Evolutionary conservation across 495 filamentous ascomycete species (phyloP), one percentile per base, ranked within the genome.

Genomic region (Hypoxylon rickii): DNA sequence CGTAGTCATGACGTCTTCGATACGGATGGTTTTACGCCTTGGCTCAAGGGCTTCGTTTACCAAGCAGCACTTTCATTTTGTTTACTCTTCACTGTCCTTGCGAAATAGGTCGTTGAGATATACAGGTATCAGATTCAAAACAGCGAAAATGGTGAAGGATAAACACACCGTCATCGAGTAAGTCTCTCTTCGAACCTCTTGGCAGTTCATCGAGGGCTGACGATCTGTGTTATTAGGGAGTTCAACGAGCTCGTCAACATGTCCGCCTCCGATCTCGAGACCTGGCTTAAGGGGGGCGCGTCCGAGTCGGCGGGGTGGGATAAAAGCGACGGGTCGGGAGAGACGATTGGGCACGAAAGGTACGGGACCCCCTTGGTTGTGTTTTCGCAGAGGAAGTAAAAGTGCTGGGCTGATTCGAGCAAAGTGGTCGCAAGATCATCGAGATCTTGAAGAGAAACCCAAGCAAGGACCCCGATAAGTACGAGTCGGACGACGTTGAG

Each of bases 221-320:
- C 44, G 19, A 37, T 42, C 4, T 20, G 1, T 8, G 15, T 19
- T n/a, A 12, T 11, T 11, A 86, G 82, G 38, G 83, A 88, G 67
- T 89, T 87, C 72, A 87, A 87, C 57, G 75, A 81, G 21, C 73
- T 87, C 42, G 83, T 88, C 31, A 88, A 89, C 66, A 89, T 89
- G 86, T 74, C 75, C 6, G 68, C 83, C 0, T 59, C 69, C 3
- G 85, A 87, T 54, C 74, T 89, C 24, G 71, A 83, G 47, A 73
- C 76, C 16, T 89, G 85, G 86, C 75, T 89, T 2, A 71, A 78
- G 44, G 66, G 77, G 29, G 77, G 79, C 12, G 67, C 77, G 15
- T 86, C 84, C 2, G 70, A 73, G 24, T 72, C 62, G 7, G 76
- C 83, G 0, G 86, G 86, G 6, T 88, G 81, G 83, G 51, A 29